A percentile compares a stretch with the other conserved stretches of the same genome.
These are phyloP conservation scores for Rhizoctonia solani DNA, from an alignment of 1,284 basidiomycete genomes.

Conservation along the genomic window DNA sequence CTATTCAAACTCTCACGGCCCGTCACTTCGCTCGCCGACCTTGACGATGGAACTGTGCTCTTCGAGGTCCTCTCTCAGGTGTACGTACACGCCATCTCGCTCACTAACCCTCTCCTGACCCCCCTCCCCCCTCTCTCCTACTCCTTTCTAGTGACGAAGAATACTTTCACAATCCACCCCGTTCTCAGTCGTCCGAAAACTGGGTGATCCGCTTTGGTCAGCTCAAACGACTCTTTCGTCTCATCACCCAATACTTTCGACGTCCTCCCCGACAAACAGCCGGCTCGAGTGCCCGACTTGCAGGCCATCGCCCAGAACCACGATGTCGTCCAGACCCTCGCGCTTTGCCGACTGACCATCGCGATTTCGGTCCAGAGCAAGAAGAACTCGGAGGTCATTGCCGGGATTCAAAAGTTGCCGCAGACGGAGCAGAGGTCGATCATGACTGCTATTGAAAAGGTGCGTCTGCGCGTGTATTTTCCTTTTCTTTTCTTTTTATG, in stretches of 20 bases:
- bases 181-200: slow-evolving; percentile 72
- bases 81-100: slow-evolving; percentile 47
- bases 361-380: slow-evolving; percentile 92
- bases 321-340: slow-evolving; percentile 65
- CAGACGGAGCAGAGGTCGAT: slow-evolving; percentile 80
- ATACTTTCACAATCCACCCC: slow-evolving; percentile 70
- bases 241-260: slow-evolving; percentile 89
- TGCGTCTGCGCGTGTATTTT: no score
- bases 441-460: slow-evolving; percentile 87
- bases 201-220: slow-evolving; percentile 87
- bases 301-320: slow-evolving; percentile 80
- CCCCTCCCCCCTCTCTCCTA: neutral
- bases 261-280: slow-evolving; percentile 71
- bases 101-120: neutral
- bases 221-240: slow-evolving; percentile 81
- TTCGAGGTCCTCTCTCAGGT: slow-evolving; percentile 72
- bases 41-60: slow-evolving; percentile 73
- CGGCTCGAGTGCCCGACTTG: slow-evolving; percentile 77
- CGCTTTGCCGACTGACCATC: slow-evolving; percentile 83
- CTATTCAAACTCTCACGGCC: slow-evolving; percentile 69
- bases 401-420: slow-evolving; percentile 77
- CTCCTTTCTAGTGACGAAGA: slow-evolving; percentile 63
- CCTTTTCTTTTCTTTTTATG: neutral
- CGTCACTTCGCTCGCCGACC: slow-evolving; percentile 63
- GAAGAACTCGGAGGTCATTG: slow-evolving; percentile 79